phyloP scores from a whole-genome alignment of 352 stramenopile genomes.

The Phytopythium montanum region DNA sequence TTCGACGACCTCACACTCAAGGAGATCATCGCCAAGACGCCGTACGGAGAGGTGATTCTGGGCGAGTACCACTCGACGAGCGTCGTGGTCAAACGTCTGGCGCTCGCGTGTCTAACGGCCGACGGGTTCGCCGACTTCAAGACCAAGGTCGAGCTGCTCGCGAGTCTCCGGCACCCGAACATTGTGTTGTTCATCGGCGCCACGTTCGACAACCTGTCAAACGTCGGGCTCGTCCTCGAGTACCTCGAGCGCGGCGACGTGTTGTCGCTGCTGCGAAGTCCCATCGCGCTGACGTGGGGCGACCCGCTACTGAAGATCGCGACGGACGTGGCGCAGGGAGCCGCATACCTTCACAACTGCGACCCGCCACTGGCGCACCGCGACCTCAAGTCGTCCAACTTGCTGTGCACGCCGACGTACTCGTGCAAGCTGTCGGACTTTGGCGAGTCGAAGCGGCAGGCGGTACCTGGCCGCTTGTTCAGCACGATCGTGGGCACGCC shows the following conservation, averaged over 20 bases:
- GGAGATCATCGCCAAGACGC: constrained; percentile 67
- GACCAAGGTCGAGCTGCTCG: constrained; percentile 70
- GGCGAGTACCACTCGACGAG: constrained; percentile 73
- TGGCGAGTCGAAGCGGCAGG: constrained; percentile 63
- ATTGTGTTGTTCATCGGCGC: constrained; percentile 87
- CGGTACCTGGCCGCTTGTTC: constrained; percentile 39
- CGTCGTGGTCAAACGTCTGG: constrained; percentile 76
- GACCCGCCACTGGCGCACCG: constrained; percentile 76
- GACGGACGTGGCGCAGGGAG: constrained; percentile 75
- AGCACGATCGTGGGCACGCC: constrained; percentile 79
- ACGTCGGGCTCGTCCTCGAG: constrained; percentile 74
- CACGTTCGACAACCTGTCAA: constrained; percentile 78
- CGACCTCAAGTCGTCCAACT: constrained; percentile 80
- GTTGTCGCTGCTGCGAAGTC: constrained; percentile 49
- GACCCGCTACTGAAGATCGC: constrained; percentile 78
- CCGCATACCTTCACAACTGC: constrained; percentile 81
- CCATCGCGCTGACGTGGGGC: constrained; percentile 68
- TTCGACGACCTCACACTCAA: constrained; percentile 73
- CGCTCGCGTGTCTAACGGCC: constrained; percentile 48
- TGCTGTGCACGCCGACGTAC: constrained; percentile 69
- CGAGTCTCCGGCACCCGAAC: constrained; percentile 78
- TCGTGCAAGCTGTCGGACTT: constrained; percentile 85
- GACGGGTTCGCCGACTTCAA: constrained; percentile 73
- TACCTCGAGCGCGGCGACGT: constrained; percentile 77
- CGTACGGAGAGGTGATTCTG: constrained; percentile 58